Evolutionary conservation across 352 stramenopile genomes (phyloP).

Genomic region (Globisporangium sylvaticum): DNA sequence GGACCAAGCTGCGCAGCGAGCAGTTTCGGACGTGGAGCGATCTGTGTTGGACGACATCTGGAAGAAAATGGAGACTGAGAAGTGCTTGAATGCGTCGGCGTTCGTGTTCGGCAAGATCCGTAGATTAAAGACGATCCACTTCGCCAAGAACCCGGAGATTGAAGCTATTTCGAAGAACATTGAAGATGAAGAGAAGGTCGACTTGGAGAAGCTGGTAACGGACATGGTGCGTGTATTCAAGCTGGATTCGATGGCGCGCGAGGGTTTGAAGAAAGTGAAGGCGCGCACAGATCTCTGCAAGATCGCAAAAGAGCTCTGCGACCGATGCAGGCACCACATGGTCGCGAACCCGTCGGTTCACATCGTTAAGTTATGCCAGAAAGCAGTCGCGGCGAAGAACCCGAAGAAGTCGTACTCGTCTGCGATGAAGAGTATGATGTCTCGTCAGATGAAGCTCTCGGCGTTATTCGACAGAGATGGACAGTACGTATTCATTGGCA

Average conservation of each 20-base stretch:
- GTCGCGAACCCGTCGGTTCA: constrained; percentile 81
- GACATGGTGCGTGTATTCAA: constrained; percentile 75
- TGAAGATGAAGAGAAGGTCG: constrained; percentile 57
- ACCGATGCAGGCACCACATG: constrained; percentile 76
- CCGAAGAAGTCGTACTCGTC: constrained; percentile 81
- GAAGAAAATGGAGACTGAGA: constrained; percentile 74
- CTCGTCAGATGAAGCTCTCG: constrained; percentile 79
- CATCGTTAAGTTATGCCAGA: constrained; percentile 78
- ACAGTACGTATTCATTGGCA: constrained; percentile 50
- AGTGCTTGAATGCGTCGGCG: constrained; percentile 59
- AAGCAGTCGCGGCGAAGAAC: constrained; percentile 63
- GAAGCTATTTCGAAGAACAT: constrained; percentile 53
- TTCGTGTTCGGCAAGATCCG: constrained; percentile 75
- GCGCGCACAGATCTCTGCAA: constrained; percentile 55
- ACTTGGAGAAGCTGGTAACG: constrained; percentile 43
- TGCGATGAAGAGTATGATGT: constrained; percentile 86
- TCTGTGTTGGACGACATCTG: constrained; percentile 81
- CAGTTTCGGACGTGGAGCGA: constrained; percentile 71
- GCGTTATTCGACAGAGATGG: constrained; percentile 60
- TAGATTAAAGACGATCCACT: constrained; percentile 60
- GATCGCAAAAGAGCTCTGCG: constrained; percentile 73
- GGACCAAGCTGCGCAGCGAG: constrained; percentile 52
- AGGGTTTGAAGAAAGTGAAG: constrained; percentile 64
- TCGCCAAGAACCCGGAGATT: constrained; percentile 56
- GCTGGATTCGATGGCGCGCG: constrained; percentile 73